Base-by-base conservation (phyloP, 1,284 basidiomycete species). In the Takashimella koratensis region DNA sequence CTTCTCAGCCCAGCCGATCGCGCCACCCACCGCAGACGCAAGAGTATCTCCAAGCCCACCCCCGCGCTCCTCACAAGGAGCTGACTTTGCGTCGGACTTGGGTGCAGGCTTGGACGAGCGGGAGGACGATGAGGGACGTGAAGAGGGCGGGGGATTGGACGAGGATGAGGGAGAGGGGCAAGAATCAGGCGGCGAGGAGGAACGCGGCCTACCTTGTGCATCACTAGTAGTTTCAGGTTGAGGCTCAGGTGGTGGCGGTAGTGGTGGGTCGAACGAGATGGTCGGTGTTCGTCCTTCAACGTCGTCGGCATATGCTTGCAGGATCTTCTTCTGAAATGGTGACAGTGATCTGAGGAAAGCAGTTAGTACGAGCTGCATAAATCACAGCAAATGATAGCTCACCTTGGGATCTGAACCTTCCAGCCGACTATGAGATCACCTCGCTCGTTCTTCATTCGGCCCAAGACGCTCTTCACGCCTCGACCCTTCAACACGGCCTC, bases 351-450 rank as follows among this genome's bases (percentile, higher is more conserved):
- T 94, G 66, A 41, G 58, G 12, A 51, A 26, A 19, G 57, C 27
- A 57, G 19, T n/a, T n/a, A 52, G 12, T 16, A 47, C 23, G 12
- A n/a, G 1, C 30, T 27, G 22, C 16, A 41, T 36, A 36, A 36
- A 36, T 8, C 30, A 36, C 10, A 8, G 30, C 16, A 24, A 20
- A 16, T 21, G 5, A 46, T 5, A 23, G 72, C 84, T 75, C 72
- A 93, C 91, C 94, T 86, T 22, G 96, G 96, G 64, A 98, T 83
- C 66, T 88, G 84, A 43, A 98, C 82, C 47, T 83, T 83, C 78
- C 98, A 98, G 46, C 86, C 84, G 52, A 98, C 90, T 69, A 94
- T 88, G 54, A 98, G 77, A 77, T 98, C 95, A 45, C 95, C 95
- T 30, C 73, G 56, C 30, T 75, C 76, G 22, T 52, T 54, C 64